Evolutionary conservation across 225 moss, liverwort and hornwort species (phyloP), one percentile per base, ranked within the genome.

Genomic region (Bryum argenteum): DNA sequence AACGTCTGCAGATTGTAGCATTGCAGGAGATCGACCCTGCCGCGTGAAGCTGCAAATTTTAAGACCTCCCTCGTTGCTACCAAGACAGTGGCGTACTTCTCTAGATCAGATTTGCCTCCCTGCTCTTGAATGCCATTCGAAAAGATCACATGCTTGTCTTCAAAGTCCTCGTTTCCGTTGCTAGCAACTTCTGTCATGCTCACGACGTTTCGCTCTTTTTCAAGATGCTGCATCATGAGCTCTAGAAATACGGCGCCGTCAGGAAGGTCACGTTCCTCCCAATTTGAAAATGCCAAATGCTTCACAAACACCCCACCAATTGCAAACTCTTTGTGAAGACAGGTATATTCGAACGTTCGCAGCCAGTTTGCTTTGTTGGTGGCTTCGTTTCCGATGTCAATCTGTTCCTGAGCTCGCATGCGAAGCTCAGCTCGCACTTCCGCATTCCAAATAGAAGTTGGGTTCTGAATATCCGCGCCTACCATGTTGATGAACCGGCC

Each of bases 291-390:
- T 9, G 92, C 94, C 65, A 97, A 84, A 48, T 84, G 81, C 58
- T 87, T 92, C 24, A 97, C 86, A 78, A 76, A 97, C 22, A 94
- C 79, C 50, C 89, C 97, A 61, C 94, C 97, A 60, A 97, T 77
- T 17, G 85, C 80, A 12, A 97, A 90, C 79, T 94, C 88, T 67
- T 83, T 86, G 38, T 85, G 84, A 33, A 92, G 75, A 70, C 86
- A 92, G 21, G 82, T 76, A 61, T 90, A 94, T 23, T 88, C 78
- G 10, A 87, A 97, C 56, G 64, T 79, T 60, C 78, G 84, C 79
- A 97, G 65, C 97, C 97, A 97, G 47, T 88, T 82, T n/a, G 81
- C 48, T 48, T 17, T 48, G 48, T 48, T 8, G 33, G 33, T 33
- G 33, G 33, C 33, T 33, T 33, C 33, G 48, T 48, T 48, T 48